Base-by-base conservation (phyloP, 192 early-diverging fungal genomes). In the Allomyces javanicus region DNA sequence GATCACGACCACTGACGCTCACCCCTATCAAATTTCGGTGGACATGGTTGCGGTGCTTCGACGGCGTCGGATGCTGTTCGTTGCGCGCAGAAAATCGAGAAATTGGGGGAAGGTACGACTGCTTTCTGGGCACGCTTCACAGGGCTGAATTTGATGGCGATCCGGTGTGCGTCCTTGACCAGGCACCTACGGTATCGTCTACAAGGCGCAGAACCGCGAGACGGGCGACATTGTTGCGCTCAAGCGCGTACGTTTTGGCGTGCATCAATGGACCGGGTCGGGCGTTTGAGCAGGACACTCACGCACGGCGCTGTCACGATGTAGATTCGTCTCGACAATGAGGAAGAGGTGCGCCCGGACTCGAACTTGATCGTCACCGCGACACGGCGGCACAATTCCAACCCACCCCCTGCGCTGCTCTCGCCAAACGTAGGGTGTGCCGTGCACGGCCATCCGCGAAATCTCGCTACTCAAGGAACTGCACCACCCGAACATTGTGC, bases 101-200 rank as follows among this genome's bases (percentile, higher is more conserved):
- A 97, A 75, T 80, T 97, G 4, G 94, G 94, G 67, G 94, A 95
- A 81, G 93, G 90, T 83, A 79, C 33, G 22, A 26, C 24, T 45
- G 21, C 21, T 17, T 10, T 40, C 21, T 65, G 0, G 11, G 25
- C 11, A 1, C 5, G n/a, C n/a, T n/a, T n/a, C n/a, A n/a, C n/a
- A n/a, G n/a, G n/a, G n/a, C n/a, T n/a, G n/a, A 10, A 24, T 63
- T 65, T 62, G 21, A 21, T 10, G 6, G 6, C 24, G n/a, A 10
- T 25, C 23, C 3, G 21, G 11, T 63, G 63, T 63, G 27, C 22
- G 63, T 67, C 11, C 2, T 10, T 44, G 24, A 65, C 11, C 73
- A 83, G 85, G 89, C 67, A 96, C 97, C 4, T 99, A 97, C 73
- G 96, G 94, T 43, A 92, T 97, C 64, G 97, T 99, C 4, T 99